Base-by-base conservation (phyloP, 2,329 filamentous ascomycete species). In the Phaeophleospora eucalypticola region DNA sequence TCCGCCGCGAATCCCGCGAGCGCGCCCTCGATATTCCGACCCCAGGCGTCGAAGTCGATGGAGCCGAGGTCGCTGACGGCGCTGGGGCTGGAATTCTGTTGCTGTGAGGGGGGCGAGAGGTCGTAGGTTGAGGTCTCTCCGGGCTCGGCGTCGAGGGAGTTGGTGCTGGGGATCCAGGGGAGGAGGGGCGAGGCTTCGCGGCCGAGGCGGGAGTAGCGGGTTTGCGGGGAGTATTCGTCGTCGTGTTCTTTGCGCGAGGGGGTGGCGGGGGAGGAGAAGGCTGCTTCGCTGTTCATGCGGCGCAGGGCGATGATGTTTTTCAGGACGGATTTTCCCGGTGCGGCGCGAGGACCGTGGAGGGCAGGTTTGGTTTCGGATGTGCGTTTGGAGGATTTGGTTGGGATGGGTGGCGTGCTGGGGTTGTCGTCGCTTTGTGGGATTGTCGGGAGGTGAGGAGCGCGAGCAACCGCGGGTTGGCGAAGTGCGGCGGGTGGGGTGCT, bases 241-340 rank as follows among this genome's bases (percentile, higher is more conserved):
- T n/a, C n/a, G 8, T 61, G 64, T 10, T 48, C 58, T 20, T 19
- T n/a, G 6, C 16, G 9, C 24, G 17, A 18, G 18, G 15, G 15
- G 9, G 6, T 29, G 24, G 37, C 17, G 37, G 7, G 43, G 44
- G 17, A 15, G 39, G 32, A 10, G 36, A 43, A 17, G 43, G 45
- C 45, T 12, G 65, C 63, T 43, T 72, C 69, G 19, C 65, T 68
- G 52, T 73, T 72, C 70, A 72, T 72, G 16, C 70, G 62, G 4
- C 71, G 59, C 3, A 73, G 59, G 15, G 65, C 65, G 48, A 62
- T 61, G 35, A 71, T 68, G 6, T 67, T 68, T 24, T 64, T 62
- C 12, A 68, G 64, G 3, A 73, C 55, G 10, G 65, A 63, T 43
- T 64, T 64, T 1, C 65, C 62, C 2, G 70, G 67, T 7, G 59